These are phyloP conservation scores for Teratosphaeria pseudoeucalypti DNA, from an alignment of 2,329 filamentous ascomycete genomes.

Conservation along the genomic window DNA sequence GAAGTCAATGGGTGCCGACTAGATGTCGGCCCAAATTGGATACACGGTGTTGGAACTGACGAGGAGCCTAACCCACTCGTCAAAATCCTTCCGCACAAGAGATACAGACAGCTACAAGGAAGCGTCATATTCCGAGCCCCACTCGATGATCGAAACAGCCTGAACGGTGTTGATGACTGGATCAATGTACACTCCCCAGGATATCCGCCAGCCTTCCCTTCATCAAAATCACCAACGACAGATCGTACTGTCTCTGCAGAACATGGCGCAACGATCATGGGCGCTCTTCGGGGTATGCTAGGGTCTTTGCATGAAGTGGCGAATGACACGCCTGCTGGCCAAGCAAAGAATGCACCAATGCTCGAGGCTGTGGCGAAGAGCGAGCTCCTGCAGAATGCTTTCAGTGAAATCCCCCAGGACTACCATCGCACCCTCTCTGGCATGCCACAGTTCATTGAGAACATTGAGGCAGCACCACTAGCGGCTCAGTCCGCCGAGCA, in stretches of 20 bases:
- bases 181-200: slow-evolving; percentile 1
- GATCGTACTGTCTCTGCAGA: slow-evolving; percentile 11
- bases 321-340: background rate
- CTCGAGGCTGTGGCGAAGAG: slow-evolving; percentile 8
- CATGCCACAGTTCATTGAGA: slow-evolving; percentile 15
- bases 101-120: slow-evolving; percentile 7
- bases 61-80: slow-evolving; percentile 15
- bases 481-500: slow-evolving; percentile 15
- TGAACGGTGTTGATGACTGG: slow-evolving; percentile 5
- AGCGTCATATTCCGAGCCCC: slow-evolving; percentile 9
- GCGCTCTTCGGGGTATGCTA: slow-evolving; percentile 11
- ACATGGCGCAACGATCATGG: slow-evolving; percentile 6
- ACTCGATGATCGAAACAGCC: background rate
- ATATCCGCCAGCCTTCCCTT: background rate
- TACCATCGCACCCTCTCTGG: slow-evolving; percentile 8
- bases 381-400: slow-evolving; percentile 6
- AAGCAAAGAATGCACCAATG: slow-evolving; percentile 11
- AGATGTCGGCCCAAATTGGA: slow-evolving; percentile 19
- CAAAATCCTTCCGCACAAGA: slow-evolving; percentile 13
- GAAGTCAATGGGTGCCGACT: slow-evolving; percentile 12
- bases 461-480: slow-evolving; percentile 17
- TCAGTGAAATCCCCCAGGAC: slow-evolving; percentile 7
- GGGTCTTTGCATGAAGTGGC: slow-evolving; percentile 11
- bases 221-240: background rate
- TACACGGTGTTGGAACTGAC: slow-evolving; percentile 16